Percentiles rank a stretch among this genome's conserved stretches.
Evolutionary conservation across 305 asterid genomes (phyloP).

Genomic region (Ajuga reptans): DNA sequence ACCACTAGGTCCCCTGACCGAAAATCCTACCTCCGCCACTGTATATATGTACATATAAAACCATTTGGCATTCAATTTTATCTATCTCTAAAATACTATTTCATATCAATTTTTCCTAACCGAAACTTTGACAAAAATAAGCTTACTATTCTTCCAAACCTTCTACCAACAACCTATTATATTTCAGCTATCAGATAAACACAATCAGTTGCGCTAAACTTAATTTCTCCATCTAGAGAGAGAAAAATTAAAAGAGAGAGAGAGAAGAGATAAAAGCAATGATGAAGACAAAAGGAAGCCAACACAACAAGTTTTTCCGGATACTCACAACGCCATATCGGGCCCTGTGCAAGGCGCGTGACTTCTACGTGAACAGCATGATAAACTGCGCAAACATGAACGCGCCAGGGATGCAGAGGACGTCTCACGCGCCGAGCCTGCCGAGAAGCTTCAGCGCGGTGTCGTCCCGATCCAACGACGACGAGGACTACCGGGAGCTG

Average conservation of each 20-base stretch:
- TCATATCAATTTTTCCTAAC: neutral
- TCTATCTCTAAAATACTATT: neutral
- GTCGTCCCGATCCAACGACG: slow-evolving; percentile 29
- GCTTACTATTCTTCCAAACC: neutral
- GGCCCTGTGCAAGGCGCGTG: slow-evolving; percentile 48
- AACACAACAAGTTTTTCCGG: slow-evolving; percentile 37
- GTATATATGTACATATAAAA: neutral
- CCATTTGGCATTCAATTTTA: slow-evolving; percentile 5
- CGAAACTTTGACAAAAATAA: neutral
- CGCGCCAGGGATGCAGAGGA: slow-evolving; percentile 11
- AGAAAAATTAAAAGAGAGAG: neutral
- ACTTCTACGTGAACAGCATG: slow-evolving; percentile 46
- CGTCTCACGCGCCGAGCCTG: slow-evolving; percentile 22
- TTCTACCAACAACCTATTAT: neutral
- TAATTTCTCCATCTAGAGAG: too few relatives aligned
- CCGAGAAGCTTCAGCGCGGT: slow-evolving; percentile 51
- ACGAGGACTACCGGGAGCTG: slow-evolving; percentile 47
- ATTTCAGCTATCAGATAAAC: neutral
- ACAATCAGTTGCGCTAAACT: neutral
- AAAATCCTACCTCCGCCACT: too few relatives aligned
- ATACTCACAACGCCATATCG: slow-evolving; percentile 36
- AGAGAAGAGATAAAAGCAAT: neutral
- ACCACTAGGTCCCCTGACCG: too few relatives aligned
- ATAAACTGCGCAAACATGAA: slow-evolving; percentile 31
- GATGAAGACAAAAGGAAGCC: slow-evolving; percentile 37